These are phyloP conservation scores for Eimeria brunetti DNA, from an alignment of 169 alveolate species.

Conservation along the genomic window DNA sequence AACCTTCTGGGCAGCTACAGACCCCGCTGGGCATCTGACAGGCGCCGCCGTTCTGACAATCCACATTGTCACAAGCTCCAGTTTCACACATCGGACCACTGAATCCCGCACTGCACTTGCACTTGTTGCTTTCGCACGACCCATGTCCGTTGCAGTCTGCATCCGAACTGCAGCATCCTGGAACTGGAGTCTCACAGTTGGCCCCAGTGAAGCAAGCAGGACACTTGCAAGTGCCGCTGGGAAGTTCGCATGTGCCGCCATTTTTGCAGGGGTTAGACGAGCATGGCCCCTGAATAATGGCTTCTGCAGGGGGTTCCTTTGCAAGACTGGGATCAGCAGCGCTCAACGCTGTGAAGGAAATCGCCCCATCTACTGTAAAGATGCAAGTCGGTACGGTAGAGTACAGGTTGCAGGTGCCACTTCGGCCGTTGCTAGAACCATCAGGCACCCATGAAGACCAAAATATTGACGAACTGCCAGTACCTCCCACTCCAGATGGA, in stretches of 20 bases:
- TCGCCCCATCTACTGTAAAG: slow-evolving; percentile 4
- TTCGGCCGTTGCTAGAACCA: background rate
- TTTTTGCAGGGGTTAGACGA: slow-evolving; percentile 53
- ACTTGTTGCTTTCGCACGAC: slow-evolving; percentile 59
- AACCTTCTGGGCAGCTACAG: slow-evolving; percentile 71
- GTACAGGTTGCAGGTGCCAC: slow-evolving; percentile 64
- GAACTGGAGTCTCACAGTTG: slow-evolving; percentile 19
- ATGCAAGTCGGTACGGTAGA: slow-evolving; percentile 58
- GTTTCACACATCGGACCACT: slow-evolving; percentile 62
- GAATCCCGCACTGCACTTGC: slow-evolving; percentile 74
- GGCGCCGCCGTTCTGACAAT: slow-evolving; percentile 65
- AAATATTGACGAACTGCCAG: slow-evolving; percentile 47
- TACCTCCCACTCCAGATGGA: slow-evolving; percentile 21
- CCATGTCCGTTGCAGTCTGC: slow-evolving; percentile 72
- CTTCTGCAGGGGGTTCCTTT: slow-evolving; percentile 54
- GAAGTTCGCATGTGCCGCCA: slow-evolving; percentile 67
- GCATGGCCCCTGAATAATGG: slow-evolving; percentile 34
- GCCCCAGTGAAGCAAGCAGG: slow-evolving; percentile 59
- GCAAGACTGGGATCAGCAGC: slow-evolving; percentile 76
- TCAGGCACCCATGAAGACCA: slow-evolving; percentile 72
- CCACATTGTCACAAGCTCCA: slow-evolving; percentile 40
- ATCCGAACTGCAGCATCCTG: slow-evolving; percentile 54
- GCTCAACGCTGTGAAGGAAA: slow-evolving; percentile 74
- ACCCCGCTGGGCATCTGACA: slow-evolving; percentile 56
- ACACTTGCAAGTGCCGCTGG: slow-evolving; percentile 60